Evolutionary conservation across 805 yeast species (phyloP), one percentile per base, ranked within the genome.

Genomic region (Pichia paraexigua): DNA sequence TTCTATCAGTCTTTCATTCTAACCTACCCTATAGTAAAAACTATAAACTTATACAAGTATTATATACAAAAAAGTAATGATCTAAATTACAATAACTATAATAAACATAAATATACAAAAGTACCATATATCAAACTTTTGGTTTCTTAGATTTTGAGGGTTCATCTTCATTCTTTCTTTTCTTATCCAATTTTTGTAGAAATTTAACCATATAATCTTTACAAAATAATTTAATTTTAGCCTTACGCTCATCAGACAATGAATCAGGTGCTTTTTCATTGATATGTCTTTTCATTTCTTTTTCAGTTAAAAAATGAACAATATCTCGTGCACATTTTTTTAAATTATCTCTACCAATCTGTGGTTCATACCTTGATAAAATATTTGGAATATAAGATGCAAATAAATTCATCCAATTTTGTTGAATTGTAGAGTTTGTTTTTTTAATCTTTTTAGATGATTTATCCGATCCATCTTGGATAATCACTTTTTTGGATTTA

Each of bases 321-420:
- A 92, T 80, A 47, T 90, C 96, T 54, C 80, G 78, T 2, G 96
- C 87, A 67, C 90, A 85, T 40, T 76, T 76, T 67, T 91, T 92
- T 48, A 88, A 62, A 51, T 80, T 75, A 5, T 86, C 95, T 52
- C 80, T 82, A 5, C 89, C 90, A 22, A 92, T 72, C 49, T 80
- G 82, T 2, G 72, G 63, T 56, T 80, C 84, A 64, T 85, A 80
- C 57, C 78, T 79, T 56, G 82, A 81, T 50, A 91, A 73, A 61
- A 86, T 66, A 60, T 90, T 89, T 11, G 97, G 97, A 12, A 92
- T 86, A 58, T 79, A 73, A 17, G 74, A 68, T 1, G 97, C 97
- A 63, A 92, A 80, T 32, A 71, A 57, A 41, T 62, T 64, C 7
- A 68, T 71, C 82, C 82, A 77, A 17, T 35, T n/a, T 1, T n/a